Conservation (phyloP, 2,329 filamentous ascomycete species). For the Diaporthe sp. region DNA sequence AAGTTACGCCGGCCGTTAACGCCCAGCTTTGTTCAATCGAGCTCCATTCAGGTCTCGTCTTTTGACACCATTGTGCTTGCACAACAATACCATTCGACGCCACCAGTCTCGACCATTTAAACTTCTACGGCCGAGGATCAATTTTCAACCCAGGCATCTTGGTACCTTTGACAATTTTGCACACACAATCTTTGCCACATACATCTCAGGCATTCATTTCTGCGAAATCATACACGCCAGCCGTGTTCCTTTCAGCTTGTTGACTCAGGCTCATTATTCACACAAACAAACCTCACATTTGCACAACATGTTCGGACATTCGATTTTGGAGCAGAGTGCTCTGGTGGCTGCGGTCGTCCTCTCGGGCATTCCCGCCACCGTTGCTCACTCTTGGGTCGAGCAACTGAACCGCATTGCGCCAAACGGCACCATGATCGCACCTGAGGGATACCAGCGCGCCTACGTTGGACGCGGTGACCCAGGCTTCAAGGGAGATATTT, state of each 20-base stretch:
- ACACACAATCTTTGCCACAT: background rate
- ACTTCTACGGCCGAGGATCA: background rate
- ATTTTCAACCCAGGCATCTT: background rate
- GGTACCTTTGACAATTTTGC: background rate
- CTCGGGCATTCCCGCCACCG: conserved; percentile 48
- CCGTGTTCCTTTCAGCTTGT: conserved; percentile 9
- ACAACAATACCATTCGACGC: conserved; percentile 31
- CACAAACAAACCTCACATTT: background rate
- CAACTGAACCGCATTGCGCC: conserved; percentile 76
- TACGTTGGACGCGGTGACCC: conserved; percentile 70
- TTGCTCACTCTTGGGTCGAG: conserved; percentile 87
- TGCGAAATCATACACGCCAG: conserved; percentile 32
- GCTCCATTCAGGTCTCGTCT: conserved; percentile 11
- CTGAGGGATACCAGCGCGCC: conserved; percentile 80
- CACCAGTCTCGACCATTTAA: conserved; percentile 7
- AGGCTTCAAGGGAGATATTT: conserved; percentile 64
- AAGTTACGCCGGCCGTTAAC: conserved; percentile 39
- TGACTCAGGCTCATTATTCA: background rate
- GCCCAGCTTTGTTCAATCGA: conserved; percentile 33
- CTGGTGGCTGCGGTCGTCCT: conserved; percentile 45
- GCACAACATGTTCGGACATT: conserved; percentile 28
- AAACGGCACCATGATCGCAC: conserved; percentile 80
- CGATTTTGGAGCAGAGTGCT: conserved; percentile 26
- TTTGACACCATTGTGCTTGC: conserved; percentile 24
- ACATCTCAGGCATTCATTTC: background rate